phyloP scores from a whole-genome alignment of 2,329 filamentous ascomycete species.

The Penicillium sp. region DNA sequence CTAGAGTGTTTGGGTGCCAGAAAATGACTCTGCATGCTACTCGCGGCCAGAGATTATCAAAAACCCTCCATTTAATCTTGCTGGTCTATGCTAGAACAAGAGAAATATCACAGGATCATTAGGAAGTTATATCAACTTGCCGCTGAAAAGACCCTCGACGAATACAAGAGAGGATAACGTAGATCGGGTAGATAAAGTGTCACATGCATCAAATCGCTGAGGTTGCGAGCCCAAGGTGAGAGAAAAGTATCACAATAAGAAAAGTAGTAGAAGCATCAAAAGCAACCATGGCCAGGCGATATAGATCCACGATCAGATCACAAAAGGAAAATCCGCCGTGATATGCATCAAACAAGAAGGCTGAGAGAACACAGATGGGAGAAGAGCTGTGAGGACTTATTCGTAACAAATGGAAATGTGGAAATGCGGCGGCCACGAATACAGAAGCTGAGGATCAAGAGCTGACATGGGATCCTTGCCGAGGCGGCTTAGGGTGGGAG shows the following conservation, averaged over 20 bases:
- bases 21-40: neutral
- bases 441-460: conserved; percentile 2
- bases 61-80: neutral
- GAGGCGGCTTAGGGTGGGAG: neutral
- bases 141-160: neutral
- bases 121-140: conserved; percentile 4
- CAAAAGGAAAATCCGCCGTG: conserved; percentile 15
- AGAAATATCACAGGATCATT: neutral
- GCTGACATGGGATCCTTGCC: neutral
- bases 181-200: conserved; percentile 4
- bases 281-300: neutral
- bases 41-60: neutral
- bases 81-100: conserved; percentile 6
- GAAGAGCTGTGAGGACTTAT: neutral
- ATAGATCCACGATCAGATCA: conserved; percentile 5
- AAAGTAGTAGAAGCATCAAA: conserved; percentile 6
- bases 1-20: neutral
- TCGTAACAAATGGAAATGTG: conserved; percentile 1
- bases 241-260: neutral
- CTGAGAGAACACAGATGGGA: conserved; percentile 1
- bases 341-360: conserved; percentile 19
- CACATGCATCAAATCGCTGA: conserved; percentile 14
- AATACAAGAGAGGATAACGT: neutral
- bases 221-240: conserved; percentile 6
- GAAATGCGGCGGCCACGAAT: neutral